Conservation (phyloP, 345 rosid species). For the Citrus inodora region DNA sequence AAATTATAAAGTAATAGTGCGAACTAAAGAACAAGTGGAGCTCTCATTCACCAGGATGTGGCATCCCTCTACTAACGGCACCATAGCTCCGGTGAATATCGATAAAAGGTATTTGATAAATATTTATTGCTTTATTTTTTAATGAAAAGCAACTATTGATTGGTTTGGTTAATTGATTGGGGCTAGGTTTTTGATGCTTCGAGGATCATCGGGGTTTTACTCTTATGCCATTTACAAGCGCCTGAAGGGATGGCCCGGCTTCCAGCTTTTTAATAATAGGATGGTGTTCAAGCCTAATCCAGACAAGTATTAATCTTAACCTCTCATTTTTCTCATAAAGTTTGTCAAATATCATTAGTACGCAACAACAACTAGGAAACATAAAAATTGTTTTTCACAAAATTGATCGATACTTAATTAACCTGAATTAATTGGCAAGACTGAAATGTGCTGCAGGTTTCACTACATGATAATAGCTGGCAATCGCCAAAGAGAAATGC, state of each 20-base stretch:
- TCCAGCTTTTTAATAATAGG: constrained; percentile 61
- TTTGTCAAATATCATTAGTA: too few relatives aligned
- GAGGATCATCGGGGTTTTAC: constrained; percentile 87
- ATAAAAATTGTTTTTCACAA: too few relatives aligned
- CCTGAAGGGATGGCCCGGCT: constrained; percentile 80
- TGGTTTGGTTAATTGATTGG: neutral
- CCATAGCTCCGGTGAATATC: constrained; percentile 60
- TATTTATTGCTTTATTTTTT: too few relatives aligned
- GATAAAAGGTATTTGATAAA: constrained; percentile 56
- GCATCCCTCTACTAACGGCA: constrained; percentile 69
- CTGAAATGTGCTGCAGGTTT: constrained; percentile 46
- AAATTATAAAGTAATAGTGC: constrained; percentile 49
- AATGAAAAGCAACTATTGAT: too few relatives aligned
- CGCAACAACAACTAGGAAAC: too few relatives aligned
- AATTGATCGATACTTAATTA: too few relatives aligned
- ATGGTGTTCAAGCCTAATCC: constrained; percentile 66
- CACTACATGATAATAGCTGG: constrained; percentile 84
- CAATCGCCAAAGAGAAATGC: constrained; percentile 83
- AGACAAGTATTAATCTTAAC: constrained; percentile 43
- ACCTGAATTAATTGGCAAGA: too few relatives aligned
- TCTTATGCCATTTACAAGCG: constrained; percentile 81
- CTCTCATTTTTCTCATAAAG: neutral
- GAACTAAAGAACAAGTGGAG: constrained; percentile 63
- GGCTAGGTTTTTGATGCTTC: constrained; percentile 79
- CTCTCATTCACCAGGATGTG: constrained; percentile 63